These are phyloP conservation scores for Artemisia annua DNA, from an alignment of 129 eudicot genomes.

Conservation along the genomic window DNA sequence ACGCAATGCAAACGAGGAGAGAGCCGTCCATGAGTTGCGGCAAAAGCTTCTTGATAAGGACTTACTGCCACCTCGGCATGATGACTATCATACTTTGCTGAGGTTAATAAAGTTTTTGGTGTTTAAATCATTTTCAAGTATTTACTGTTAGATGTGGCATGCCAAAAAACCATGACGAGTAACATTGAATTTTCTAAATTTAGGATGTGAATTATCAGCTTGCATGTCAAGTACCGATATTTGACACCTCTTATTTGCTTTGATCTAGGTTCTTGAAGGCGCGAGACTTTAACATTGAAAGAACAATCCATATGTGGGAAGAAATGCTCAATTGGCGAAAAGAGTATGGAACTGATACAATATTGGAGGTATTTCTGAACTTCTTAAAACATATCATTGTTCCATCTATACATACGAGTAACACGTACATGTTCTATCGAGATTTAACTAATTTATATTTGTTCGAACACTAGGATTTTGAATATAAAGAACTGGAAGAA, in stretches of 20 bases:
- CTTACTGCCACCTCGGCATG: slow-evolving; percentile 69
- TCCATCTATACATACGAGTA: no score
- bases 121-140: slow-evolving; percentile 5
- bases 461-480: slow-evolving; percentile 50
- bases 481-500: slow-evolving; percentile 77
- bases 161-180: slow-evolving; percentile 19
- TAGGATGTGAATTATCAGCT: no score
- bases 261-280: slow-evolving; percentile 79
- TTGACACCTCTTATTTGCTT: no score
- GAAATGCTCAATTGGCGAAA: slow-evolving; percentile 96
- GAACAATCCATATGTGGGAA: slow-evolving; percentile 86
- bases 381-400: not conserved
- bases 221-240: no score
- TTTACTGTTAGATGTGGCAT: slow-evolving; percentile 18
- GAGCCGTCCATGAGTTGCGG: slow-evolving; percentile 67
- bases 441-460: not conserved
- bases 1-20: slow-evolving; percentile 73
- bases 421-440: not conserved
- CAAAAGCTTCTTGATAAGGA: slow-evolving; percentile 60
- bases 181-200: not conserved
- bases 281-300: slow-evolving; percentile 68
- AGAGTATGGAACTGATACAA: slow-evolving; percentile 83
- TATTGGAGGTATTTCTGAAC: slow-evolving; percentile 61
- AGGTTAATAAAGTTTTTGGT: slow-evolving; percentile 41
- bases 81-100: slow-evolving; percentile 80